These are phyloP conservation scores for Hysterangium stoloniferum DNA, from an alignment of 768 basidiomycete genomes.

Conservation along the genomic window DNA sequence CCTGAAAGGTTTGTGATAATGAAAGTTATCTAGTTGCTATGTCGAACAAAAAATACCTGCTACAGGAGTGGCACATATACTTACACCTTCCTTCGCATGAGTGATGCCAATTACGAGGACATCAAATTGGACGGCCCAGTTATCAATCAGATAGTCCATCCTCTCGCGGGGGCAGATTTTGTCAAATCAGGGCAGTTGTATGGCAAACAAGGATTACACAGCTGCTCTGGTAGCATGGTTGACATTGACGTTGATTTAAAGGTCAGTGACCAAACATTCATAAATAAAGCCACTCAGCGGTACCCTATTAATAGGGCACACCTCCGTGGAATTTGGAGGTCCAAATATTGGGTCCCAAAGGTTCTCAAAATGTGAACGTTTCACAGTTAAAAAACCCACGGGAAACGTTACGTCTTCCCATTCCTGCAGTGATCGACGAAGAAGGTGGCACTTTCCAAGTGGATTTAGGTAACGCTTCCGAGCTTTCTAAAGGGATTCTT, in stretches of 20 bases:
- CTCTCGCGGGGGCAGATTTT: constrained; percentile 75
- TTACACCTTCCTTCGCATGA: constrained; percentile 72
- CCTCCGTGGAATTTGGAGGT: constrained; percentile 86
- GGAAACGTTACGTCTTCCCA: constrained; percentile 53
- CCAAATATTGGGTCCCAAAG: constrained; percentile 68
- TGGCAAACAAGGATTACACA: constrained; percentile 41
- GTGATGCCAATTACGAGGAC: constrained; percentile 78
- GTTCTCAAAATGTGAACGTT: constrained; percentile 51
- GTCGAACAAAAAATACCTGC: not conserved
- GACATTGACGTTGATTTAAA: constrained; percentile 74
- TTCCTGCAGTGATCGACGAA: constrained; percentile 56
- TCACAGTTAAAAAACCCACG: constrained; percentile 46
- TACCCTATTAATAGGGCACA: constrained; percentile 55
- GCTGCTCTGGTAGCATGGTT: constrained; percentile 71
- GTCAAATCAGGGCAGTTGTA: constrained; percentile 42
- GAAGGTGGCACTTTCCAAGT: constrained; percentile 76
- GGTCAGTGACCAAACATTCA: constrained; percentile 34
- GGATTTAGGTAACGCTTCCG: constrained; percentile 48
- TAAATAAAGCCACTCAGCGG: no score
- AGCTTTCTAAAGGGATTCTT: not conserved
- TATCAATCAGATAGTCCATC: constrained; percentile 86
- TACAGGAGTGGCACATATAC: constrained; percentile 78
- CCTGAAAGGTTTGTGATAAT: constrained; percentile 60
- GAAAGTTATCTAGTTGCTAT: not conserved
- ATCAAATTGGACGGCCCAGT: constrained; percentile 66